Evolutionary conservation across 192 early-diverging fungal genomes (phyloP).

Genomic region (Backusella luteola): DNA sequence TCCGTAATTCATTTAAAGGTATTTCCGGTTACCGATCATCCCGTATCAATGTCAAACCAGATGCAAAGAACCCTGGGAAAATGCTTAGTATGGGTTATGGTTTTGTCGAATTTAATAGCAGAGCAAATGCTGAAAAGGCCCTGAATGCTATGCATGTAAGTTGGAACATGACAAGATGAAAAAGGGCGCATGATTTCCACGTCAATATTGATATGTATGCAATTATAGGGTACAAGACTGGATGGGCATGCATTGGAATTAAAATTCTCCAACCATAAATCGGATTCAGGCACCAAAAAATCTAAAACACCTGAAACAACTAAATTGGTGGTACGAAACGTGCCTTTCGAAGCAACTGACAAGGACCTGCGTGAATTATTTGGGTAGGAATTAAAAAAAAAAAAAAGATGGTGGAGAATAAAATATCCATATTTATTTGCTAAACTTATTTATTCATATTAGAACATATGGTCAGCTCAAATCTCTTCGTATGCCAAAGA

Average conservation of each 20-base stretch:
- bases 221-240: constrained; percentile 57
- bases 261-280: constrained; percentile 82
- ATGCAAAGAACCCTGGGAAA: constrained; percentile 77
- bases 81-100: constrained; percentile 96
- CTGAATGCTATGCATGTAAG: constrained; percentile 83
- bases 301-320: constrained; percentile 58
- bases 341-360: constrained; percentile 96
- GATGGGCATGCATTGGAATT: constrained; percentile 89
- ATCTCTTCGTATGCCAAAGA: constrained; percentile 91
- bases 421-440: no score
- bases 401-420: no score
- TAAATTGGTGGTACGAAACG: constrained; percentile 80
- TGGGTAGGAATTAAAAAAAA: constrained; percentile 44
- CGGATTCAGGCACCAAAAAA: constrained; percentile 79
- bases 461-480: constrained; percentile 94
- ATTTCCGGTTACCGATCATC: constrained; percentile 81
- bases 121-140: constrained; percentile 80
- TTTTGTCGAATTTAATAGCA: constrained; percentile 87
- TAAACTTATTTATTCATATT: constrained; percentile 9
- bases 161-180: background rate
- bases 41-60: constrained; percentile 81
- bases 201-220: background rate
- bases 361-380: constrained; percentile 88
- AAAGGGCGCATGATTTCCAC: background rate
- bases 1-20: constrained; percentile 70